phyloP scores from a whole-genome alignment of 768 basidiomycete species.

The Russula lepida region DNA sequence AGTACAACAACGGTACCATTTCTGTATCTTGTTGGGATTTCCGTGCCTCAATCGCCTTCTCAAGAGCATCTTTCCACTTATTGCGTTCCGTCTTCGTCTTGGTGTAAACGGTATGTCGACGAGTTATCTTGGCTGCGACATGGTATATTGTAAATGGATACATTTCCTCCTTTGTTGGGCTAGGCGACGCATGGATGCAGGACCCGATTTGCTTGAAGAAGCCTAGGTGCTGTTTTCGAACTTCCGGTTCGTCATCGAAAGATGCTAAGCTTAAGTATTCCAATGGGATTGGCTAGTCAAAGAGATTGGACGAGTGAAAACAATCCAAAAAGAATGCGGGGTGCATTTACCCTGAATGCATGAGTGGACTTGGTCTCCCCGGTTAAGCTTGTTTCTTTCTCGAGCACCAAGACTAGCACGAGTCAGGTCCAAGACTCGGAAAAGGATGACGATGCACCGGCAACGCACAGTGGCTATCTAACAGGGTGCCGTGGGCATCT shows the following conservation, averaged over 20 bases:
- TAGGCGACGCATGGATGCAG: not conserved
- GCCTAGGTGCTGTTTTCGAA: not conserved
- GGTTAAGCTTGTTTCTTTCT: not conserved
- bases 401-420: not conserved
- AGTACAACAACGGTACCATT: not conserved
- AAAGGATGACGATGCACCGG: not conserved
- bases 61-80: not conserved
- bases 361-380: not conserved
- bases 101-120: not conserved
- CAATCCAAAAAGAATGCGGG: not conserved
- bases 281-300: not conserved
- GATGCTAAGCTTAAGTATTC: not conserved
- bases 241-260: not conserved
- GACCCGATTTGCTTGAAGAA: not conserved
- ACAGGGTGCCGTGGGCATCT: not conserved
- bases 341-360: not conserved
- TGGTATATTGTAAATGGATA: constrained; percentile 2
- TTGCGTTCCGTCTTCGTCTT: not conserved
- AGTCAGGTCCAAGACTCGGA: not conserved
- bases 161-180: not conserved
- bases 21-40: not conserved
- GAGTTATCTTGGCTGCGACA: not conserved
- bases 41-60: not conserved
- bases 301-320: not conserved
- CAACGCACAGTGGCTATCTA: not conserved